A percentile compares a stretch with the other conserved stretches of the same genome.
phyloP scores from a whole-genome alignment of 2,329 filamentous ascomycete genomes.

The Venturia pyrina region DNA sequence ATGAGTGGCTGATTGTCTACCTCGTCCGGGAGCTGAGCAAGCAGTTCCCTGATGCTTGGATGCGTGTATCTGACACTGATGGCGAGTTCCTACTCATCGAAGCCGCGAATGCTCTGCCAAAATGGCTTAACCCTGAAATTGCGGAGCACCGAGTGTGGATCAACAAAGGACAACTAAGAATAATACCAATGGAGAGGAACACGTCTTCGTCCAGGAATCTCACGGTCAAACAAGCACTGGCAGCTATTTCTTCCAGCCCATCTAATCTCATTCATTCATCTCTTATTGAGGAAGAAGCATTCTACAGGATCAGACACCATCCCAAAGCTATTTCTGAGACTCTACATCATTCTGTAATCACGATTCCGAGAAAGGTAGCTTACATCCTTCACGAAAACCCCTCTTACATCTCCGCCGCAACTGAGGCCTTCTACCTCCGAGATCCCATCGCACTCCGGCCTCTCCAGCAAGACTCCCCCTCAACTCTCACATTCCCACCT shows the following conservation, averaged over 20 bases:
- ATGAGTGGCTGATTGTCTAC: slow-evolving; percentile 96
- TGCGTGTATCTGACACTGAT: slow-evolving; percentile 74
- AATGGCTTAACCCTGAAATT: slow-evolving; percentile 86
- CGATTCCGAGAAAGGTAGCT: slow-evolving; percentile 72
- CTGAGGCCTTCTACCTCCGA: slow-evolving; percentile 87
- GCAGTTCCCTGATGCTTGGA: slow-evolving; percentile 65
- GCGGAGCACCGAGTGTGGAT: slow-evolving; percentile 87
- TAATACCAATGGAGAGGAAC: slow-evolving; percentile 47
- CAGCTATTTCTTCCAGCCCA: slow-evolving; percentile 47
- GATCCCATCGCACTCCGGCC: slow-evolving; percentile 68
- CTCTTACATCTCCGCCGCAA: slow-evolving; percentile 66
- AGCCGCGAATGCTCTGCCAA: slow-evolving; percentile 76
- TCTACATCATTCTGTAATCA: slow-evolving; percentile 64
- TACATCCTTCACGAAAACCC: slow-evolving; percentile 68
- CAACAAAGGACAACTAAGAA: slow-evolving; percentile 60
- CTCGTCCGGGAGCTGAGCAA: slow-evolving; percentile 72
- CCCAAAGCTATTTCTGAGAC: slow-evolving; percentile 64
- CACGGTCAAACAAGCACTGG: slow-evolving; percentile 53
- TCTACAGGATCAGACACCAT: slow-evolving; percentile 78
- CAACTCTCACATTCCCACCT: slow-evolving; percentile 57
- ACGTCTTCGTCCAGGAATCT: slow-evolving; percentile 36
- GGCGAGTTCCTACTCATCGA: slow-evolving; percentile 94
- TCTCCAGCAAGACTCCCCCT: slow-evolving; percentile 41
- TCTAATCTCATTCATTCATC: slow-evolving; percentile 58
- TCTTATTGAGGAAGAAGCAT: slow-evolving; percentile 76